phyloP scores from a whole-genome alignment of 495 filamentous ascomycete genomes.

The Neurospora pannonica region DNA sequence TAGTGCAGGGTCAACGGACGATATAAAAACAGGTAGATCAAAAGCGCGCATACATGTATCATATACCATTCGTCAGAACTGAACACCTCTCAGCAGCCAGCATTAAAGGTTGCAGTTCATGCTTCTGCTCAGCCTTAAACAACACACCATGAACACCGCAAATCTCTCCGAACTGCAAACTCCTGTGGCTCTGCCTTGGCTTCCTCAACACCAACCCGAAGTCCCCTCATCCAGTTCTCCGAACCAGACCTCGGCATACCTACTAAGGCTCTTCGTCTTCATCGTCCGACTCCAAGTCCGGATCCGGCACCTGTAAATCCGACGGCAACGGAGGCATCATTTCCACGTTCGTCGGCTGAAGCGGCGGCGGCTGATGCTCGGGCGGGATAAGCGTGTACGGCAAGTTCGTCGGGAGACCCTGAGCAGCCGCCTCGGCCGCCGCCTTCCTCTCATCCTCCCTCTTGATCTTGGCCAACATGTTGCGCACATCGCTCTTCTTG shows the following conservation, averaged over 20 bases:
- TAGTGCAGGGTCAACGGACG: background rate
- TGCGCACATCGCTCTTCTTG: slow-evolving; percentile 25
- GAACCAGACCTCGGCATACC: background rate
- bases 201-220: background rate
- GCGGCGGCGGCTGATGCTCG: slow-evolving; percentile 20
- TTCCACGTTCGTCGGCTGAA: slow-evolving; percentile 11
- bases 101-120: background rate
- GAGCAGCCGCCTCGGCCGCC: slow-evolving; percentile 8
- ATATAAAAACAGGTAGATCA: background rate
- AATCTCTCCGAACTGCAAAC: background rate
- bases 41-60: background rate
- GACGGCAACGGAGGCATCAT: slow-evolving; percentile 19
- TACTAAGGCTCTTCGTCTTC: slow-evolving; percentile 15
- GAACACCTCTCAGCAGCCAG: background rate
- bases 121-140: background rate
- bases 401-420: slow-evolving; percentile 15
- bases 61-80: background rate
- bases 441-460: slow-evolving; percentile 24
- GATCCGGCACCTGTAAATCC: slow-evolving; percentile 25
- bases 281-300: slow-evolving; percentile 25
- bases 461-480: slow-evolving; percentile 27
- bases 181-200: background rate
- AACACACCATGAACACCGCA: background rate
- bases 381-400: slow-evolving; percentile 20
- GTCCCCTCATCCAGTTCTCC: background rate